Conservation (phyloP, 1,284 basidiomycete genomes). For the Rhodotorula sp. region DNA sequence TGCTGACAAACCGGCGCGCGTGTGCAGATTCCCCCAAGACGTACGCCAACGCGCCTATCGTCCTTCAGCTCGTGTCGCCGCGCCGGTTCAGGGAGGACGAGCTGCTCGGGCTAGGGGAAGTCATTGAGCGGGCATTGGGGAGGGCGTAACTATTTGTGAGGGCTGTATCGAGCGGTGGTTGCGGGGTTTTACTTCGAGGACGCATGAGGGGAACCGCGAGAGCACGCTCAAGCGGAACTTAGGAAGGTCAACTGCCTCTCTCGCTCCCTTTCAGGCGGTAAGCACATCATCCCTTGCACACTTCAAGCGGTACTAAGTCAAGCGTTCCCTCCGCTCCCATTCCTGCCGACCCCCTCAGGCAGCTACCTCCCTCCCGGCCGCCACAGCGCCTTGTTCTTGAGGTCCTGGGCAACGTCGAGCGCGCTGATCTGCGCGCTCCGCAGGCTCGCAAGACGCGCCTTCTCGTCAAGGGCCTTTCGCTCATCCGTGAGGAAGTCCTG, state of each 20-base stretch:
- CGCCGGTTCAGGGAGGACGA: slow-evolving; percentile 1
- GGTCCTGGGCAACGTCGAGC: background rate
- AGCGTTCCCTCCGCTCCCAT: background rate
- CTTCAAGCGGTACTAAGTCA: background rate
- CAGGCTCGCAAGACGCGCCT: background rate
- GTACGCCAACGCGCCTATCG: background rate
- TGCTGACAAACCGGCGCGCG: background rate
- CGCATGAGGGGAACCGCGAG: no score
- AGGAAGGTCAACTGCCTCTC: background rate
- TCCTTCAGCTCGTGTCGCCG: slow-evolving; percentile 1
- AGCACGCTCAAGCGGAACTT: background rate
- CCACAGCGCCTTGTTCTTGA: slow-evolving; percentile 1
- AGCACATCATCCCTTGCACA: background rate
- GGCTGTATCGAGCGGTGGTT: no score
- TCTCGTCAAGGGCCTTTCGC: background rate
- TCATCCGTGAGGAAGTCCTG: slow-evolving; percentile 13
- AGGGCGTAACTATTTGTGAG: no score
- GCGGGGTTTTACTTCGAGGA: no score
- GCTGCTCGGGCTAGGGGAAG: background rate
- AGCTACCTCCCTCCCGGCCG: background rate
- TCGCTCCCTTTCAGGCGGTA: background rate
- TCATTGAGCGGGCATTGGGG: slow-evolving; percentile 6
- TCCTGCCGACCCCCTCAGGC: background rate
- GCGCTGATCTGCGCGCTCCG: background rate
- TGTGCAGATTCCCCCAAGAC: background rate